These are phyloP conservation scores for Solanum chaucha DNA, from an alignment of 257 asterid species.

Conservation along the genomic window DNA sequence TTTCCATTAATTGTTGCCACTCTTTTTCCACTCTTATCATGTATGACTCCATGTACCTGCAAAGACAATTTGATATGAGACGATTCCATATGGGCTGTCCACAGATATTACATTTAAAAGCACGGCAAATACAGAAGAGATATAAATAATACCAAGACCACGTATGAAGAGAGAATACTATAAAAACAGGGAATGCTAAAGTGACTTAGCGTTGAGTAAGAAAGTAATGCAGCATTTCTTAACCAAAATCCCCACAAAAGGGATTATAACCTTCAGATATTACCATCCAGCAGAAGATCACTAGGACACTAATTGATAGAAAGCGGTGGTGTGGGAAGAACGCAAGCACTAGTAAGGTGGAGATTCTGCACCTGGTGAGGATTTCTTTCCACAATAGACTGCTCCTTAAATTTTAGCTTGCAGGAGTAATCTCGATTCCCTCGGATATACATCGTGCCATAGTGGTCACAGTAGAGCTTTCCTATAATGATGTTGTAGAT, in stretches of 20 bases:
- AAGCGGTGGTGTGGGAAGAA: not conserved
- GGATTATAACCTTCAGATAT: not conserved
- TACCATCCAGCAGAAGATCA: not conserved
- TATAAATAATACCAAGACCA: not conserved
- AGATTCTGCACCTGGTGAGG: constrained; percentile 5
- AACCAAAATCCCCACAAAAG: not conserved
- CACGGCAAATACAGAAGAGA: not conserved
- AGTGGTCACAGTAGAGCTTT: constrained; percentile 8
- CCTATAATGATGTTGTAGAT: constrained; percentile 11
- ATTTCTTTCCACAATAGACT: constrained; percentile 7
- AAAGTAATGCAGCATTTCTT: not conserved
- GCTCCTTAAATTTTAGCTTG: constrained; percentile 8
- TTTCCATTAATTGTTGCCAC: constrained; percentile 9
- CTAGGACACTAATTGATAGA: not conserved
- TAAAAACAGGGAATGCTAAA: not conserved
- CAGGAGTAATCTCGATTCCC: constrained; percentile 10
- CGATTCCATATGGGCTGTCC: not conserved
- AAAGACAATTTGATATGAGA: not conserved
- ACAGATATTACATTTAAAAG: not conserved
- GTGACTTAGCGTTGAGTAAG: not conserved
- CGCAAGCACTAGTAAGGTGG: not conserved
- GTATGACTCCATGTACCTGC: constrained; percentile 10
- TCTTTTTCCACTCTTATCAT: constrained; percentile 7
- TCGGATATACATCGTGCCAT: constrained; percentile 6
- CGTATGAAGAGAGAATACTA: not conserved